Conservation (phyloP, 176 grass and related monocot species). For the Triticum aestivum region DNA sequence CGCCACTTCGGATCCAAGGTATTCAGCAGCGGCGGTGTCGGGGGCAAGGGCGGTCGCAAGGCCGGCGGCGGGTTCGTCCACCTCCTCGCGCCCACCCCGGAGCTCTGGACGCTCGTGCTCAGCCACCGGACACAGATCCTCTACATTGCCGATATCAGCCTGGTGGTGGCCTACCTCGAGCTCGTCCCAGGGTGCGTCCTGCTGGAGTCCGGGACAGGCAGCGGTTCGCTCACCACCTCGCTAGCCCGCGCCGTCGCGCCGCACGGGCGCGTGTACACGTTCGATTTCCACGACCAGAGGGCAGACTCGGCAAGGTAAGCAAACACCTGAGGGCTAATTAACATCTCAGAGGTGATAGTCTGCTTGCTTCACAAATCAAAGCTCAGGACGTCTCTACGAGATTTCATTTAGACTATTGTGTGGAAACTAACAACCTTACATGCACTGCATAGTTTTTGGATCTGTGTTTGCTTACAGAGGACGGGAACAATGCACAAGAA, state of each 20-base stretch:
- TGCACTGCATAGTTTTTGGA: not conserved
- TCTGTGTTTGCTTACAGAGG: not conserved
- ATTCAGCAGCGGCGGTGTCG: slow-evolving; percentile 30
- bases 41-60: not conserved
- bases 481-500: not conserved
- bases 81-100: slow-evolving; percentile 73
- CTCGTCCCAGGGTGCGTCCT: slow-evolving; percentile 70
- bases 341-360: not conserved
- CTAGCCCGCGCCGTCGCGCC: slow-evolving; percentile 73
- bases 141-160: slow-evolving; percentile 85
- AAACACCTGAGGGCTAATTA: not conserved
- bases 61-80: slow-evolving; percentile 61
- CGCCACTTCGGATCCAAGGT: slow-evolving; percentile 83
- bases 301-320: slow-evolving; percentile 71
- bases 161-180: slow-evolving; percentile 83
- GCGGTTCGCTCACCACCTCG: slow-evolving; percentile 77
- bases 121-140: slow-evolving; percentile 95
- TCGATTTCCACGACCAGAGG: slow-evolving; percentile 94
- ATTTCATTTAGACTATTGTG: not conserved
- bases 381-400: not conserved
- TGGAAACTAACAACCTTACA: not conserved
- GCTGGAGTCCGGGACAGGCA: slow-evolving; percentile 82
- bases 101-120: slow-evolving; percentile 89
- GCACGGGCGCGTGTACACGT: slow-evolving; percentile 65
- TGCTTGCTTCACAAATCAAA: not conserved